These are phyloP conservation scores for Fraxinus sp. DNA, from an alignment of 305 asterid genomes.

Conservation along the genomic window DNA sequence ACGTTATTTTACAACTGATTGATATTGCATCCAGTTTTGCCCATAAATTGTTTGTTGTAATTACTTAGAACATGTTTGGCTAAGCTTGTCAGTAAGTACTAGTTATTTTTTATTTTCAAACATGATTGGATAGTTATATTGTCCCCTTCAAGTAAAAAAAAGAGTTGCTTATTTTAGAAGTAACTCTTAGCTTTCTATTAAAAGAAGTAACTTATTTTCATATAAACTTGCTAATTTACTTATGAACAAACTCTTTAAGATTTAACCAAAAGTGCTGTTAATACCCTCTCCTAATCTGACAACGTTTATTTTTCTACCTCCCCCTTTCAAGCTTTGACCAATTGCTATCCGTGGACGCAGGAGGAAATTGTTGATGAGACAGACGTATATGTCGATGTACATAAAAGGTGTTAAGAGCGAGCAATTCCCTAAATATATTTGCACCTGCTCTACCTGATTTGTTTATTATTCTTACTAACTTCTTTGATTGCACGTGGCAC, in stretches of 20 bases:
- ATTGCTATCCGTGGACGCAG: constrained; percentile 43
- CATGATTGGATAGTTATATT: not conserved
- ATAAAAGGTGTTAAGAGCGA: constrained; percentile 63
- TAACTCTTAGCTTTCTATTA: not conserved
- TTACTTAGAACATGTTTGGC: not conserved
- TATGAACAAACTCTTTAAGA: not conserved
- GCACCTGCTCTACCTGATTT: not conserved
- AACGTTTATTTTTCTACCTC: not conserved
- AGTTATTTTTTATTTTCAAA: not conserved
- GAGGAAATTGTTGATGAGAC: constrained; percentile 99
- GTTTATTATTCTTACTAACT: not conserved
- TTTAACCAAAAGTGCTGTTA: not conserved
- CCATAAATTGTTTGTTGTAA: not conserved
- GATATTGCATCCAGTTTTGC: not conserved
- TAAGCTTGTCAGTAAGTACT: not conserved
- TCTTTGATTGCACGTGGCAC: constrained; percentile 10
- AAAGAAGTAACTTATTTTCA: not conserved
- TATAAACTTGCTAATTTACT: not conserved
- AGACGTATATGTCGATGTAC: constrained; percentile 90
- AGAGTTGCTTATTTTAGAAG: not conserved
- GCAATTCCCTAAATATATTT: constrained; percentile 4
- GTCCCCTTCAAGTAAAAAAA: not conserved
- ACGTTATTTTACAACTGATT: not conserved
- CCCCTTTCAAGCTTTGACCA: constrained; percentile 2
- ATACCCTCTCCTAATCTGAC: not conserved